Evolutionary conservation across 768 basidiomycete species (phyloP), one percentile per base, ranked within the genome.

Genomic region (Trametes villosa): DNA sequence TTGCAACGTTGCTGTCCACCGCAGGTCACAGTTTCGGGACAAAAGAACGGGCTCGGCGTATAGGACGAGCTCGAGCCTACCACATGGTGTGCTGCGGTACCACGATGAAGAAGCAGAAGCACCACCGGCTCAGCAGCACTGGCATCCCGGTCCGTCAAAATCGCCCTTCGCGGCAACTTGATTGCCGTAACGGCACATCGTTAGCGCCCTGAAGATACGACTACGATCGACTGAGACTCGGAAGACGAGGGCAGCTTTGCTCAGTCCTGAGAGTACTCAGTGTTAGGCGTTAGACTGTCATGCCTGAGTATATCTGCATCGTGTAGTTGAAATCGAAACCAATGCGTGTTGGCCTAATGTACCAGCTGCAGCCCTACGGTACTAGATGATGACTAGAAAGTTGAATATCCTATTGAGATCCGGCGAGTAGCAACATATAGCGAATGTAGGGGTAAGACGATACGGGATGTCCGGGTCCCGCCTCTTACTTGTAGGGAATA

Each of bases 401-500:
- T n/a, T n/a, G n/a, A n/a, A n/a, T n/a, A n/a, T n/a, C n/a, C n/a
- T n/a, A n/a, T n/a, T n/a, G n/a, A n/a, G n/a, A n/a, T n/a, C n/a
- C n/a, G n/a, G n/a, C n/a, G 18, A 38, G 18, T 4, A 38, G 15
- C 5, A 4, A 38, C 7, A 18, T 38, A 7, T 17, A 22, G 20
- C 9, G 20, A 17, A 9, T 20, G 20, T 44, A 8, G 20, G 42
- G 40, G 40, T 2, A 26, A 51, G 17, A 51, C 20, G 22, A 41
- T 4, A 26, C 2, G 6, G 22, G 7, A 52, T 1, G 27, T 12
- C 9, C 15, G 12, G 17, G 17, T 7, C 17, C 22, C 22, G 15
- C 7, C 9, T 15, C 20, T 48, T 31, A 77, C 70, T 77, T 76
- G 69, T 77, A 77, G 4, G 76, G 76, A 47, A 77, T 57, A 4